phyloP scores from a whole-genome alignment of 2,329 filamentous ascomycete species.

The Cryphonectria japonica region DNA sequence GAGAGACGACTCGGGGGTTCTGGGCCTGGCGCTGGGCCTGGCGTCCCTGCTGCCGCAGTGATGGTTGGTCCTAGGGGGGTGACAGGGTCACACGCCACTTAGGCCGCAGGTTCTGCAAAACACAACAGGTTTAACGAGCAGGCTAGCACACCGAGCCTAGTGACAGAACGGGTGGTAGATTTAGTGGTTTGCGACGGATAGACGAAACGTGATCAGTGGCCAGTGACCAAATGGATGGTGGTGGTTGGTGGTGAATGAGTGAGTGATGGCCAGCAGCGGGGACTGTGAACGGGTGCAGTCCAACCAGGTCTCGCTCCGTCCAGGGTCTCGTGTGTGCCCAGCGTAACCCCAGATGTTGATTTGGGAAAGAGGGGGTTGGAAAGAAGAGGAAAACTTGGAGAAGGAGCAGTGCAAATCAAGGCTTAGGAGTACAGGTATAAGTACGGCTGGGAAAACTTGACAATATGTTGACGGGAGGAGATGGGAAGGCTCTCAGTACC shows the following conservation, averaged over 20 bases:
- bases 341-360: background rate
- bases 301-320: background rate
- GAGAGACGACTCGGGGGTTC: conserved; percentile 3
- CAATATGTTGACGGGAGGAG: background rate
- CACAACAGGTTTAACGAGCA: conserved; percentile 10
- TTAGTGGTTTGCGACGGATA: background rate
- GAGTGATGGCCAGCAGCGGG: background rate
- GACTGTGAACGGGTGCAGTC: background rate
- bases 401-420: background rate
- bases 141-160: background rate
- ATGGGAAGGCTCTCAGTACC: background rate
- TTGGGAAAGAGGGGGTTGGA: background rate
- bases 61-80: background rate
- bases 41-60: conserved; percentile 5
- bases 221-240: background rate
- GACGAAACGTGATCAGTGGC: background rate
- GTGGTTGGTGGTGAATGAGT: background rate
- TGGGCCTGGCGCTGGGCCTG: background rate
- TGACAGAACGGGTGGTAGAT: background rate
- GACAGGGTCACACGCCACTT: conserved; percentile 20
- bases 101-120: background rate
- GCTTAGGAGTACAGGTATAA: background rate
- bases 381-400: background rate
- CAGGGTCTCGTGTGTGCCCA: background rate
- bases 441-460: background rate